phyloP scores from a whole-genome alignment of 2,329 filamentous ascomycete genomes.

The Alternaria sp. region DNA sequence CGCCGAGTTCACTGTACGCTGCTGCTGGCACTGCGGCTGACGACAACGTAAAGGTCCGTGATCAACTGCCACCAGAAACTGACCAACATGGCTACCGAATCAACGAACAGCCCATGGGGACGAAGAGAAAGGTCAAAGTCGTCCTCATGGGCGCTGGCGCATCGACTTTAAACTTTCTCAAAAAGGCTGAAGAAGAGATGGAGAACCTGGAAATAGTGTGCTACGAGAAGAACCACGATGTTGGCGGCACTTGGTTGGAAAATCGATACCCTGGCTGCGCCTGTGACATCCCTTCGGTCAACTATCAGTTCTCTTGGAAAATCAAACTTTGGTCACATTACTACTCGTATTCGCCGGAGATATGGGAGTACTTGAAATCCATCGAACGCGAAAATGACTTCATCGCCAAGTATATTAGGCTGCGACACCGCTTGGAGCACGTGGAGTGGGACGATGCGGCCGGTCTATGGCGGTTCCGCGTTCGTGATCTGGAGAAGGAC shows the following conservation, averaged over 20 bases:
- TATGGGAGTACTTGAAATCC: conserved; percentile 57
- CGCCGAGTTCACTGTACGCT: conserved; percentile 21
- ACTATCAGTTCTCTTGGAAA: conserved; percentile 58
- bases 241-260: conserved; percentile 53
- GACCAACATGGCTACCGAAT: conserved; percentile 53
- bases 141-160: conserved; percentile 54
- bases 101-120: conserved; percentile 53
- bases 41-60: conserved; percentile 33
- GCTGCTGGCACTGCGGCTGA: conserved; percentile 30
- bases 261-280: conserved; percentile 53
- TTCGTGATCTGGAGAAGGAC: conserved; percentile 21
- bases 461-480: conserved; percentile 22
- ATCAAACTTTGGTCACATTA: conserved; percentile 53
- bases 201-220: conserved; percentile 49
- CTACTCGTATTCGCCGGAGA: conserved; percentile 57
- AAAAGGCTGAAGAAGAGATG: conserved; percentile 53
- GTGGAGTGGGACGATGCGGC: conserved; percentile 24
- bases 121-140: conserved; percentile 49
- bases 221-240: conserved; percentile 51
- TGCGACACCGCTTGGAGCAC: conserved; percentile 24
- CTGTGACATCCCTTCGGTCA: conserved; percentile 36
- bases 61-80: conserved; percentile 41
- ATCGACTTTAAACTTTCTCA: conserved; percentile 52
- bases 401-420: conserved; percentile 36
- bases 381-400: conserved; percentile 46